Evolutionary conservation across 148 eudicot species (phyloP), one percentile per base, ranked within the genome.

Genomic region (Vaccinium macrocarpon): DNA sequence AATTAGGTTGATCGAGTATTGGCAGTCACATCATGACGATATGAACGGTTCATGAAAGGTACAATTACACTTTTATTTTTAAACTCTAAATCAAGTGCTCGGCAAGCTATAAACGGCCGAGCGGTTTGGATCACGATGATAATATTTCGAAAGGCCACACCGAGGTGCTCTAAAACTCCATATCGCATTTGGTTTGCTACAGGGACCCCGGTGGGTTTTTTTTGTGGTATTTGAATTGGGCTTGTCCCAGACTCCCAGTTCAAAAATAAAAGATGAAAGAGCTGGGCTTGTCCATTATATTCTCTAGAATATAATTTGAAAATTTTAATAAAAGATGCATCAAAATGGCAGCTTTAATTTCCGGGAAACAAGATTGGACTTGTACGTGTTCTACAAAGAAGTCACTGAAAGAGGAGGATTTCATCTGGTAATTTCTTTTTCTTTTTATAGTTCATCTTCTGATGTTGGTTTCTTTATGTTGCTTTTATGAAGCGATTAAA

Each of bases 321-420:
- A 80, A 82, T 23, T 27, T 5, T n/a, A 42, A 42, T 42, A 51
- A 11, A 29, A 42, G 62, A 74, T 32, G 2, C 21, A 46, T 81
- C 70, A 3, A 27, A 57, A 29, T 71, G 84, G 84, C 93, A 91
- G 91, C 64, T 91, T 89, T 79, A 88, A 91, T 59, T 89, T 91
- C 56, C 89, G 90, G 56, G 87, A 88, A 75, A 55, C 91, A 32
- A 88, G 79, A 38, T 25, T 91, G 81, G 90, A 91, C 83, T 88
- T 89, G 88, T 83, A 88, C 56, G 61, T 83, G 53, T 61, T 91
- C 51, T 88, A 91, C 81, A 73, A 85, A 68, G 84, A 87, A 88
- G 93, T 91, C 87, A 89, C 82, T 8, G 59, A 78, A 56, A 84
- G 90, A 85, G 93, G 93, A 21, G 91, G 93, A 79, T 88, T 82